Base-by-base conservation (phyloP, 2,329 filamentous ascomycete genomes). In the Erysiphe pulchra region DNA sequence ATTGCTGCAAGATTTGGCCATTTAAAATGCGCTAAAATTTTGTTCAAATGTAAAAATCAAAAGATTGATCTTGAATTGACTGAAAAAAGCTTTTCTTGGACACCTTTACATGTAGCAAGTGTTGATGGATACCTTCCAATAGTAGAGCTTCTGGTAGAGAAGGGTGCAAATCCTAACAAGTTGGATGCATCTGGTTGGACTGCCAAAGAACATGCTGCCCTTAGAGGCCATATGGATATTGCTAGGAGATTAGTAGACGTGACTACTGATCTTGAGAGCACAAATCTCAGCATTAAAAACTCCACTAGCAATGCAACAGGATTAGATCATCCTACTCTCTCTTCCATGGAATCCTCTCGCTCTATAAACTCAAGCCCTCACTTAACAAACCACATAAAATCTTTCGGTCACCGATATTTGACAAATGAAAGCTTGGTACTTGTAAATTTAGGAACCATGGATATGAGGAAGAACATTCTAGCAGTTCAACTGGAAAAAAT, bases 361-460 rank as follows among this genome's bases (percentile, higher is more conserved):
- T 77, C 73, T 9, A 52, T 53, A 36, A 48, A 44, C 7, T 45
- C 46, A 43, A 64, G 70, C 17, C 60, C 67, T 6, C 68, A 75
- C 44, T 63, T 69, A 7, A 65, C 76, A 2, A 84, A 94, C 51
- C 79, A 86, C 5, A 73, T 95, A 51, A 95, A 95, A 62, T 82
- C 84, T 1, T 98, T 95, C 60, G 90, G 90, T 47, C 90, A 98
- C 65, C 76, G 87, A 46, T 98, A 95, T 61, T 70, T 98, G 44
- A 92, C 76, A 16, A 75, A 92, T 45, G 78, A 92, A 55, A 82
- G 82, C 50, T 77, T 98, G 66, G 73, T 98, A 4, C 68, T 95
- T 43, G 86, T 98, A 54, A 94, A 84, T 55, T 65, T 98, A 9
- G 90, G 90, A 0, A 87, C 83, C 0, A 93, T 94, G 82, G 90